Conservation (phyloP, 2,329 filamentous ascomycete species). For the Capronia epimyces region DNA sequence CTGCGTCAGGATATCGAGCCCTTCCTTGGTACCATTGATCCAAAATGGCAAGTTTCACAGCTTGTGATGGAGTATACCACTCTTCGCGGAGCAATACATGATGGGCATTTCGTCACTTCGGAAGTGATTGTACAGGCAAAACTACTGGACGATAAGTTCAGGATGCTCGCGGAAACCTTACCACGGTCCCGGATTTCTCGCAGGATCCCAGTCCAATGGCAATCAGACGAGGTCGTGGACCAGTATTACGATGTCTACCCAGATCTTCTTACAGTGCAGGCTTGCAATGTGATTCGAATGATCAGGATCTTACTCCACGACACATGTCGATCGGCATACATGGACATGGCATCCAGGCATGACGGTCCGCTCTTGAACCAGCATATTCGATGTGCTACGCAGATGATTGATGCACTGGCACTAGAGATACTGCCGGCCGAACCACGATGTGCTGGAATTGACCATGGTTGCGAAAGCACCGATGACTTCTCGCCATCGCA, state of each 20-base stretch:
- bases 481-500: constrained; percentile 7
- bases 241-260: constrained; percentile 32
- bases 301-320: constrained; percentile 34
- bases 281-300: constrained; percentile 33
- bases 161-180: constrained; percentile 23
- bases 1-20: constrained; percentile 35
- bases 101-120: constrained; percentile 15
- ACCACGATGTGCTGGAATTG: constrained; percentile 30
- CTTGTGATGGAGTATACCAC: constrained; percentile 31
- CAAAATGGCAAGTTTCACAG: constrained; percentile 32
- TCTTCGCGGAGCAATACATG: constrained; percentile 25
- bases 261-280: constrained; percentile 31
- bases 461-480: background rate
- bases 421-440: constrained; percentile 33
- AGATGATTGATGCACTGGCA: constrained; percentile 28
- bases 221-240: constrained; percentile 23
- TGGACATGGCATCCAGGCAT: background rate
- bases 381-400: constrained; percentile 10
- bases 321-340: constrained; percentile 15
- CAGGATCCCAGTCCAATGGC: constrained; percentile 8
- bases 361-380: background rate
- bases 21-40: constrained; percentile 28
- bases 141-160: constrained; percentile 30
- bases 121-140: constrained; percentile 25
- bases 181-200: constrained; percentile 13